Base-by-base conservation (phyloP, 2,329 filamentous ascomycete species). In the Fusarium papillatum region DNA sequence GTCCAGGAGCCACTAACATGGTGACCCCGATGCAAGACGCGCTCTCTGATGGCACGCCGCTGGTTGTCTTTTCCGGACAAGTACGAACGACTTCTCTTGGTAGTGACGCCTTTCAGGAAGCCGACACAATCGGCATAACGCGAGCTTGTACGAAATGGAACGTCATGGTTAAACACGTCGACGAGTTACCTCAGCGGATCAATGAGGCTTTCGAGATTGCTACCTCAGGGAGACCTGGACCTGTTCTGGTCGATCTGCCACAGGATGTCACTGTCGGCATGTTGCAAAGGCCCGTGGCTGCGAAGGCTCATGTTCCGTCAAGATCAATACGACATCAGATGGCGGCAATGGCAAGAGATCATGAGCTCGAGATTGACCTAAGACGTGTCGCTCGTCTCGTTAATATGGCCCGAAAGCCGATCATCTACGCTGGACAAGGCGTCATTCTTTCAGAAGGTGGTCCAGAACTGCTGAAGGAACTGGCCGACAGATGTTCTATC, bases 121-220 rank as follows among this genome's bases (percentile, higher is more conserved):
- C 95, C 71, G 97, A 99, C 82, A 93, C 98, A 39, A 89, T 98
- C 70, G 96, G 96, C 78, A 98, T 99, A 84, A 98, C 95, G 38
- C 91, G 96, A 81, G 93, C 96, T 26, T 98, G 96, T 89, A 98
- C 96, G 78, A 98, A 98, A 88, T 99, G 97, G 97, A 98, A 98
- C 80, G 95, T 98, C 72, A 97, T 98, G 95, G 95, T 98, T 62
- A 98, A 97, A 90, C 96, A 93, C 84, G 93, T 98, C 66, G 95
- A 95, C 61, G 97, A 99, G 86, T 89, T 99, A 68, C 97, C 97
- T 60, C 92, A 95, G 80, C 91, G 96, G 76, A 98, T 98, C 83
- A 98, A 98, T 84, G 97, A 98, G 87, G 97, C 97, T 60, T 98
- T 98, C 82, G 96, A 98, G 87, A 98, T 98, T 82, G 97, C 97